These are phyloP conservation scores for Lactarius evosmus DNA, from an alignment of 768 basidiomycete species.

Conservation along the genomic window DNA sequence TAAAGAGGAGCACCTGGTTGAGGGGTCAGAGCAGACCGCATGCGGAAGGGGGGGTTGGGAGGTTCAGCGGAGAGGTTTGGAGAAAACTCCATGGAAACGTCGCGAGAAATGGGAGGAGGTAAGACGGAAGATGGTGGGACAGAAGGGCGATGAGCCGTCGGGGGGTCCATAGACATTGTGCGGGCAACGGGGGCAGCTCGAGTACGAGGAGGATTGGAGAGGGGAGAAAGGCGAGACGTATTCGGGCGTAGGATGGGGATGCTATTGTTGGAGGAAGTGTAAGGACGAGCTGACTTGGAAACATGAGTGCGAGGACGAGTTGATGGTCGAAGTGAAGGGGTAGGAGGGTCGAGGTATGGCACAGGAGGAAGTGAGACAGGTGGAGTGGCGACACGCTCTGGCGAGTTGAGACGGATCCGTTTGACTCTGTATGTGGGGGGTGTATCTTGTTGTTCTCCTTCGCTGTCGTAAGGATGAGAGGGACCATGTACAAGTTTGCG, in stretches of 20 bases:
- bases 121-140: slow-evolving; percentile 28
- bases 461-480: slow-evolving; percentile 16
- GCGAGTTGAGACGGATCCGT: slow-evolving; percentile 32
- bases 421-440: slow-evolving; percentile 27
- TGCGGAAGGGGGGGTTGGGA: slow-evolving; percentile 51
- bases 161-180: slow-evolving; percentile 73
- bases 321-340: slow-evolving; percentile 18
- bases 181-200: slow-evolving; percentile 38
- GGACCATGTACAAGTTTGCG: slow-evolving; percentile 30
- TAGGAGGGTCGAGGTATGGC: slow-evolving; percentile 26
- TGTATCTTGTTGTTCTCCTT: slow-evolving; percentile 26
- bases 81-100: slow-evolving; percentile 43
- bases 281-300: slow-evolving; percentile 13
- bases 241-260: slow-evolving; percentile 27
- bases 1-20: slow-evolving; percentile 49
- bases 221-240: slow-evolving; percentile 20
- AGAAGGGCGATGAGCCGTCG: slow-evolving; percentile 29
- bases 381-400: slow-evolving; percentile 4
- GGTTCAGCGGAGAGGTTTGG: slow-evolving; percentile 31
- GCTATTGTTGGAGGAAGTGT: slow-evolving; percentile 17
- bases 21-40: slow-evolving; percentile 70
- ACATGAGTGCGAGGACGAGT: slow-evolving; percentile 16
- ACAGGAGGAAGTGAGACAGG: not conserved
- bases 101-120: slow-evolving; percentile 39
- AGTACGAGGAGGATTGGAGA: slow-evolving; percentile 9